Evolutionary conservation across 2,329 filamentous ascomycete species (phyloP), one percentile per base, ranked within the genome.

Genomic region (Sphaerulina musiva): DNA sequence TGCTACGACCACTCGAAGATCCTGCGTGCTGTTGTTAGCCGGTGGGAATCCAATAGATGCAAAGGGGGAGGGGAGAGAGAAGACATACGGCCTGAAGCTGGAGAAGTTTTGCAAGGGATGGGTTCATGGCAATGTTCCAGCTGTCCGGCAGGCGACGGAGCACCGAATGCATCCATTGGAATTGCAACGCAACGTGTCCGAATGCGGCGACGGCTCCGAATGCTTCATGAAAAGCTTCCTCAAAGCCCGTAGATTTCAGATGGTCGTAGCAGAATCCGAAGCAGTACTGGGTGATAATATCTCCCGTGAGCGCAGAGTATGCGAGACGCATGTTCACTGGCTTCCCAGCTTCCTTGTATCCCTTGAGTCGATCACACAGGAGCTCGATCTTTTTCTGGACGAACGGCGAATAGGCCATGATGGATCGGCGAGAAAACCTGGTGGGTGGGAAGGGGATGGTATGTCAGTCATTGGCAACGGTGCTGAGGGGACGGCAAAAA

Each of bases 251-350:
- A 5, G 55, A 46, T 12, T 45, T 14, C 34, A 58, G 45, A 29
- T 58, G 56, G 29, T 55, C 45, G 42, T 58, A 58, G 38, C 51
- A 50, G 43, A 58, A 58, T 4, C 45, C 45, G 36, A 60, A 60
- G 7, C 43, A 51, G 29, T 56, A 60, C 12, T 58, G 42, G 4
- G 58, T 60, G 12, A 60, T 55, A 6, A 60, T 53, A 48, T 60
- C 58, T 4, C 52, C 53, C 1, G 58, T 50, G 34, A 49, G 51
- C 7, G 55, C 55, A n/a, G 49, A 54, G 45, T 51, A 60, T 6
- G 55, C 58, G 36, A 56, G 45, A 40, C 39, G 48, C 38, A 56
- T 47, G 14, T 60, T 58, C 50, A 48, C 55, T 20, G 55, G 31
- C 23, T 46, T 36, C n/a, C 55, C 55, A 23, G 41, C 49, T 23